Evolutionary conservation across 768 basidiomycete species (phyloP).

Genomic region (Mycena alexandri): DNA sequence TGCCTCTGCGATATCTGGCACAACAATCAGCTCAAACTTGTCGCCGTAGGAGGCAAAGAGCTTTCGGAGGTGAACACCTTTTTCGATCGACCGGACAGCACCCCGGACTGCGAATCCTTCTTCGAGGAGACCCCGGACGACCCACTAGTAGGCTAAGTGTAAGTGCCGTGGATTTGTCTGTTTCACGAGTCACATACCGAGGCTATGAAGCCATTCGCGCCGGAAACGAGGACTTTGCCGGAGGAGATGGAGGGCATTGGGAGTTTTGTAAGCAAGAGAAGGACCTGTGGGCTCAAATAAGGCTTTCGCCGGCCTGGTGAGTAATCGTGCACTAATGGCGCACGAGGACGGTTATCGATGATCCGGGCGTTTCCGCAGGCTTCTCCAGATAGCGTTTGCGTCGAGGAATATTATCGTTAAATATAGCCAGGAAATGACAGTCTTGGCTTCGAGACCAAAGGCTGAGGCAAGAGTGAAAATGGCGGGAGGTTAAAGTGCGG

Average conservation of each 20-base stretch:
- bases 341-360: too few species aligned
- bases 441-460: too few species aligned
- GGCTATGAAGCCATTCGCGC: conserved; percentile 72
- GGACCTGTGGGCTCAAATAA: too few species aligned
- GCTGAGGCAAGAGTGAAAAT: too few species aligned
- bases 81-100: conserved; percentile 73
- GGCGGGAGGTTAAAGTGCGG: too few species aligned
- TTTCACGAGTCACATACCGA: conserved; percentile 28
- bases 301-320: too few species aligned
- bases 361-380: too few species aligned
- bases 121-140: conserved; percentile 68
- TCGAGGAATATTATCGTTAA: too few species aligned
- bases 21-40: conserved; percentile 73
- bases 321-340: too few species aligned
- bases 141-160: conserved; percentile 50
- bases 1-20: conserved; percentile 71
- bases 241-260: conserved; percentile 48
- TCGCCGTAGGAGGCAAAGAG: conserved; percentile 67
- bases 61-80: conserved; percentile 68
- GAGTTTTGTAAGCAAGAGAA: too few species aligned
- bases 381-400: too few species aligned
- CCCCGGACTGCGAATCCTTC: conserved; percentile 74
- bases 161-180: not conserved
- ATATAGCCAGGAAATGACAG: too few species aligned
- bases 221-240: conserved; percentile 64